A percentile compares a stretch with the other conserved stretches of the same genome.
Evolutionary conservation across 2,329 filamentous ascomycete species (phyloP).

Genomic region (Dothistroma pini): DNA sequence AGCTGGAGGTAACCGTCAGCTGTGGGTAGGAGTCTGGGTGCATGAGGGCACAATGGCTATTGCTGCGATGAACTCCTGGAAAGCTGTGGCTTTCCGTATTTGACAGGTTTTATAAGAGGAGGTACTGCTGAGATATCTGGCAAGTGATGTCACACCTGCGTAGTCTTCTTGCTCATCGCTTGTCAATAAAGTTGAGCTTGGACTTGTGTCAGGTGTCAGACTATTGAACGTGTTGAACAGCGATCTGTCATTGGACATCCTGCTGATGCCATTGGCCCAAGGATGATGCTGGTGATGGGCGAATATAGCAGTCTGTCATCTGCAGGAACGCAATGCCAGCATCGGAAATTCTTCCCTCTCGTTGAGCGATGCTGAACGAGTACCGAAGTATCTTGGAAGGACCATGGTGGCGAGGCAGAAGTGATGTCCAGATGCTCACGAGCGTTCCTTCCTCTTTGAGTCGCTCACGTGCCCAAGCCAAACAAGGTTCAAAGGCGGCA

Average conservation of each 20-base stretch:
- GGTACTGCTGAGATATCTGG: not conserved
- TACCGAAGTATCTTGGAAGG: not conserved
- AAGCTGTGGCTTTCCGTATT: not conserved
- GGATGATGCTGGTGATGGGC: not conserved
- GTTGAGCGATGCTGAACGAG: not conserved
- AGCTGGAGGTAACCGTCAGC: not conserved
- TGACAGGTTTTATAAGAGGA: no score
- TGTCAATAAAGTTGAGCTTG: not conserved
- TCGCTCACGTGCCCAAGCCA: not conserved
- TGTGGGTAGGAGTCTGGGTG: not conserved
- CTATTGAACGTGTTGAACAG: not conserved
- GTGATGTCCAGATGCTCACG: not conserved
- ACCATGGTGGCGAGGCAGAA: no score
- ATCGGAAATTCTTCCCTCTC: not conserved
- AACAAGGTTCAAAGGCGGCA: not conserved
- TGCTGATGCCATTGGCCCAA: not conserved
- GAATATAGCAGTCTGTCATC: not conserved
- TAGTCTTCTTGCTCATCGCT: not conserved
- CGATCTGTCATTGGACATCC: not conserved
- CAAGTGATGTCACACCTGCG: not conserved
- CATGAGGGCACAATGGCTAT: not conserved
- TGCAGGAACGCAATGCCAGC: constrained; percentile 4
- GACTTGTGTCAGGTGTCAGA: not conserved
- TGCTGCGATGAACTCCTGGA: not conserved
- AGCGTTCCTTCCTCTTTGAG: not conserved